These are phyloP conservation scores for Psilocybe tampanensis DNA, from an alignment of 768 basidiomycete genomes.

Conservation along the genomic window DNA sequence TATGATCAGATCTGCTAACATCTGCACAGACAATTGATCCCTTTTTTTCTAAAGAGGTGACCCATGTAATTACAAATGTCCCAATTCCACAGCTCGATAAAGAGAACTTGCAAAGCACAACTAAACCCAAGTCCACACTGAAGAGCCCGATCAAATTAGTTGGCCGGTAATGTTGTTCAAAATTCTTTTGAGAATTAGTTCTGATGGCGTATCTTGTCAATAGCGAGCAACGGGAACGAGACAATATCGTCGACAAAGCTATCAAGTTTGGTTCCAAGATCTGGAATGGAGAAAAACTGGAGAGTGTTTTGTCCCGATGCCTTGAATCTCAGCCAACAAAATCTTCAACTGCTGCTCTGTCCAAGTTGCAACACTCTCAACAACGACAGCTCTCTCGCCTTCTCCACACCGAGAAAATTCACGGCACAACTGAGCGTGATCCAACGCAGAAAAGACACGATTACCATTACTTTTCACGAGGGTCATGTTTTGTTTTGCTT, in stretches of 20 bases:
- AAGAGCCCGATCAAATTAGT: constrained; percentile 71
- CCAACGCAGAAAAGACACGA: constrained; percentile 86
- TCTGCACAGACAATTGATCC: constrained; percentile 70
- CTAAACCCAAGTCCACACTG: constrained; percentile 31
- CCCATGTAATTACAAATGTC: constrained; percentile 83
- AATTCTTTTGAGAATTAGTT: neutral
- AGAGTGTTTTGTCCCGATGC: constrained; percentile 73
- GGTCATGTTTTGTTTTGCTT: constrained; percentile 82
- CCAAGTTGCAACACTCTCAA: too few relatives aligned
- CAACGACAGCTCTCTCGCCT: constrained; percentile 60
- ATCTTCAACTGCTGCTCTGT: too few relatives aligned
- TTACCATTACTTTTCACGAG: constrained; percentile 81
- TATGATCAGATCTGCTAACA: constrained; percentile 5
- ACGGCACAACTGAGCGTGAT: constrained; percentile 92
- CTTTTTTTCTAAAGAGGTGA: constrained; percentile 86
- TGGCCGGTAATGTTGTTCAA: constrained; percentile 45
- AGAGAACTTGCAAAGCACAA: constrained; percentile 43
- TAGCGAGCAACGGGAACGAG: constrained; percentile 27
- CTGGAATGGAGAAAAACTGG: constrained; percentile 76
- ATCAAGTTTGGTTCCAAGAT: constrained; percentile 78
- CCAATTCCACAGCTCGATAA: constrained; percentile 56
- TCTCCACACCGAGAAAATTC: constrained; percentile 79
- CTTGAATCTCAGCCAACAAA: constrained; percentile 33
- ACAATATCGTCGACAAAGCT: constrained; percentile 67
- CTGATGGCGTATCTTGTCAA: constrained; percentile 23